Evolutionary conservation across 2,329 filamentous ascomycete species (phyloP).

Genomic region (Pleurostoma richardsiae): DNA sequence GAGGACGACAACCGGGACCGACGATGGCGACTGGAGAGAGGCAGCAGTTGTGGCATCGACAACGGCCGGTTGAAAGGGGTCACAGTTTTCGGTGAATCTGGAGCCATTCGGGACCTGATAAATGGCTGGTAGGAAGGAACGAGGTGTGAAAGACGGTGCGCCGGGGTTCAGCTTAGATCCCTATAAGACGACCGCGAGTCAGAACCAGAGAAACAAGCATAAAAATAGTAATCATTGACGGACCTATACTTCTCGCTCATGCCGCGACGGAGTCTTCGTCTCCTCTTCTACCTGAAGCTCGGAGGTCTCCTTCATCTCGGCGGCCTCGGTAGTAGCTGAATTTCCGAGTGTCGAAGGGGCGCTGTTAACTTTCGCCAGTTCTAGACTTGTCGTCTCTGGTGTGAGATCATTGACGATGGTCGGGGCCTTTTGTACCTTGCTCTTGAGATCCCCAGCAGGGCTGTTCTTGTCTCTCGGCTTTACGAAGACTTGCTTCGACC

Average conservation of each 20-base stretch:
- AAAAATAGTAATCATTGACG: constrained; percentile 26
- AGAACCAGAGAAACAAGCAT: constrained; percentile 36
- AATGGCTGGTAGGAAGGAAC: constrained; percentile 13
- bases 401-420: constrained; percentile 31
- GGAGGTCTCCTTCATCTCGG: too few species aligned
- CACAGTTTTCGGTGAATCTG: too few species aligned
- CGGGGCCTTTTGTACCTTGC: constrained; percentile 10
- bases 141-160: constrained; percentile 51
- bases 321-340: too few species aligned
- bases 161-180: constrained; percentile 50
- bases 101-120: too few species aligned
- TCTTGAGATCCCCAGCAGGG: constrained; percentile 14
- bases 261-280: constrained; percentile 25
- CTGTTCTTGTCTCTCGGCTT: constrained; percentile 37
- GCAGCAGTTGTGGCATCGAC: not conserved
- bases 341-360: constrained; percentile 1
- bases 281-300: too few species aligned
- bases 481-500: constrained; percentile 58
- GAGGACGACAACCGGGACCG: not conserved
- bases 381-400: constrained; percentile 26
- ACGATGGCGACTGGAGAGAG: not conserved
- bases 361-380: constrained; percentile 26
- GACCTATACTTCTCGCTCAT: constrained; percentile 46
- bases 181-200: constrained; percentile 34
- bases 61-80: too few species aligned